Conservation (phyloP, 768 basidiomycete species). For the Leccinum disarticulatum region DNA sequence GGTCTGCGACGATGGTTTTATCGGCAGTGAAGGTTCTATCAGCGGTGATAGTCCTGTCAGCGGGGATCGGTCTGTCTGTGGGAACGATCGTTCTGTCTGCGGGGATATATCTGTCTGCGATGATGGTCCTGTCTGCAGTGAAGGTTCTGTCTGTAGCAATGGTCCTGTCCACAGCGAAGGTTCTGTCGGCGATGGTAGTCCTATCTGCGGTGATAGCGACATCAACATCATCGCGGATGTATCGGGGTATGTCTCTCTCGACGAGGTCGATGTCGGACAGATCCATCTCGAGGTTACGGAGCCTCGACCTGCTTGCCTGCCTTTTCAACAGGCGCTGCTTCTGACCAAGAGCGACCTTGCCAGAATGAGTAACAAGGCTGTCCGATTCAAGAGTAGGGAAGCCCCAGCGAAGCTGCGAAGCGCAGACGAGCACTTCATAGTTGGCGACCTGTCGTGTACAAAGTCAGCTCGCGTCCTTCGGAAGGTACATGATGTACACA, state of each 20-base stretch:
- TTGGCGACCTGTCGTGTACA: constrained; percentile 23
- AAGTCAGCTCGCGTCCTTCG: background rate
- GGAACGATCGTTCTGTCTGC: too few species aligned
- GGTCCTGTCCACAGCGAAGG: too few species aligned
- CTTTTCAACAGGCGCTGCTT: constrained; percentile 16
- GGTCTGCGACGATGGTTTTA: too few species aligned
- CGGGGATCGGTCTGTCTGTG: too few species aligned
- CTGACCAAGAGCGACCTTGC: constrained; percentile 32
- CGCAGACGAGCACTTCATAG: constrained; percentile 38
- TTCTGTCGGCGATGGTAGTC: too few species aligned
- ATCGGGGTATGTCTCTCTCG: constrained; percentile 30
- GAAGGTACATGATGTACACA: constrained; percentile 11
- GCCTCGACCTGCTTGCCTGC: background rate
- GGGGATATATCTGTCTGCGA: too few species aligned
- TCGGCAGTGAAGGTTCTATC: too few species aligned
- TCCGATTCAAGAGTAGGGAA: constrained; percentile 17
- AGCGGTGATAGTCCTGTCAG: too few species aligned
- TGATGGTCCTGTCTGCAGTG: too few species aligned
- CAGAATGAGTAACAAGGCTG: constrained; percentile 16
- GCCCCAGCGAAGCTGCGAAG: constrained; percentile 34
- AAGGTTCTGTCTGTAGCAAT: too few species aligned
- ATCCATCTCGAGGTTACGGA: constrained; percentile 14
- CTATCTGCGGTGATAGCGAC: background rate
- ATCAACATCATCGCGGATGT: constrained; percentile 14
- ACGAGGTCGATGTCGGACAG: constrained; percentile 26